These are phyloP conservation scores for Elongisporangium senticosum DNA, from an alignment of 352 stramenopile species.

Conservation along the genomic window DNA sequence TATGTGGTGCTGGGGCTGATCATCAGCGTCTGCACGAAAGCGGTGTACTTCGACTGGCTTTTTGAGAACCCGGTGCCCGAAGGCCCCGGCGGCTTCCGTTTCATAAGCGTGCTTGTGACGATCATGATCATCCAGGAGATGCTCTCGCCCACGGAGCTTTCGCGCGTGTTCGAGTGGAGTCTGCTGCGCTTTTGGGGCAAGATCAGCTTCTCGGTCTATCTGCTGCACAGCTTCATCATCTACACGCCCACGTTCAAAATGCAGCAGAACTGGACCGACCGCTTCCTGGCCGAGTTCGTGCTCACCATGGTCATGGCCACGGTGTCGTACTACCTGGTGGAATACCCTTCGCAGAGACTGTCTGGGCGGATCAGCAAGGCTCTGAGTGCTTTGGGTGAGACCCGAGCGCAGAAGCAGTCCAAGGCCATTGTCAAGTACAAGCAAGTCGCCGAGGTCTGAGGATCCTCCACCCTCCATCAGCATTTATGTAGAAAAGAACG, in stretches of 20 bases:
- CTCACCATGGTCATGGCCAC: constrained; percentile 17
- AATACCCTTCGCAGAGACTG: constrained; percentile 23
- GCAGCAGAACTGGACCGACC: constrained; percentile 24
- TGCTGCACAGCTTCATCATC: constrained; percentile 38
- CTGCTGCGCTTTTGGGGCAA: constrained; percentile 31
- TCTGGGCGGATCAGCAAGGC: constrained; percentile 22
- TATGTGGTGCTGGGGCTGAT: constrained; percentile 13
- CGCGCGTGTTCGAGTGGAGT: constrained; percentile 32
- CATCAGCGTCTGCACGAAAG: constrained; percentile 20
- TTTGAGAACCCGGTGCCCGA: constrained; percentile 15
- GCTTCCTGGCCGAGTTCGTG: constrained; percentile 20
- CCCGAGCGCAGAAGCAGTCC: too few relatives aligned
- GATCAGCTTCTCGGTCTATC: constrained; percentile 42
- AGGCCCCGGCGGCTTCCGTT: constrained; percentile 12
- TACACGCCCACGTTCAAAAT: constrained; percentile 2
- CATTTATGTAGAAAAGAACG: too few relatives aligned
- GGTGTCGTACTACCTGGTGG: constrained; percentile 19
- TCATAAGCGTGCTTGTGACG: constrained; percentile 22
- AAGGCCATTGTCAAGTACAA: too few relatives aligned
- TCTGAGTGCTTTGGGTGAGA: background rate
- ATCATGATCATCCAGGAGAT: constrained; percentile 30
- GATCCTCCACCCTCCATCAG: too few relatives aligned
- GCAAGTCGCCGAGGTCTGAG: too few relatives aligned
- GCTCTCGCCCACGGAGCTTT: constrained; percentile 23
- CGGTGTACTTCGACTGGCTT: constrained; percentile 30